Percentiles rank a stretch among this genome's conserved stretches.
Evolutionary conservation across 805 yeast species (phyloP).

Genomic region (Spencermartinsiella europaea): DNA sequence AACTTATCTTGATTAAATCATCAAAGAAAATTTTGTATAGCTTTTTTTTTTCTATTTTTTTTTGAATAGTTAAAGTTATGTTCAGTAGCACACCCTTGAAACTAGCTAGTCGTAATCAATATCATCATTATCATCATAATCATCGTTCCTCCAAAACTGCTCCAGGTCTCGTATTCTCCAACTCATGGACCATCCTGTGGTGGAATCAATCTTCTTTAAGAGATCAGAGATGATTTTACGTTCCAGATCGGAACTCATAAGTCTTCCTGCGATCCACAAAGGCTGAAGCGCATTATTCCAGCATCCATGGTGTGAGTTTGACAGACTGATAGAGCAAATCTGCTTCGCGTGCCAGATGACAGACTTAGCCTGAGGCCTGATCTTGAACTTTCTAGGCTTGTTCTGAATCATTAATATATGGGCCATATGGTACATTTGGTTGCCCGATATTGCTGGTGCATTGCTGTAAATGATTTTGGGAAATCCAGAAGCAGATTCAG

Average conservation of each 20-base stretch:
- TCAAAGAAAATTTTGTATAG: too few relatives aligned
- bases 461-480: slow-evolving; percentile 36
- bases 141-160: not conserved
- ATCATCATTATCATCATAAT: slow-evolving; percentile 3
- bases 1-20: too few relatives aligned
- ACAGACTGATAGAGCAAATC: slow-evolving; percentile 33
- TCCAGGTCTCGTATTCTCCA: not conserved
- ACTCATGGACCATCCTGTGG: not conserved
- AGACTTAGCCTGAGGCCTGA: slow-evolving; percentile 24
- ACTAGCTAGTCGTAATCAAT: too few relatives aligned
- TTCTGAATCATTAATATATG: slow-evolving; percentile 37
- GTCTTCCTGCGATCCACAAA: slow-evolving; percentile 29
- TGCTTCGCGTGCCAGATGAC: slow-evolving; percentile 40
- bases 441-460: slow-evolving; percentile 36
- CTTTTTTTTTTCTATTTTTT: too few relatives aligned
- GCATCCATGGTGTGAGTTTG: slow-evolving; percentile 29
- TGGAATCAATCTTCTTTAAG: not conserved
- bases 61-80: too few relatives aligned
- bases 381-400: slow-evolving; percentile 36
- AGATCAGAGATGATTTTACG: slow-evolving; percentile 16
- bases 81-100: too few relatives aligned
- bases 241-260: slow-evolving; percentile 28
- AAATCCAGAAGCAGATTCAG: slow-evolving; percentile 32
- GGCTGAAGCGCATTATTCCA: slow-evolving; percentile 31
- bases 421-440: slow-evolving; percentile 38